Base-by-base conservation (phyloP, 805 yeast species). In the Sungouiella thailandica region DNA sequence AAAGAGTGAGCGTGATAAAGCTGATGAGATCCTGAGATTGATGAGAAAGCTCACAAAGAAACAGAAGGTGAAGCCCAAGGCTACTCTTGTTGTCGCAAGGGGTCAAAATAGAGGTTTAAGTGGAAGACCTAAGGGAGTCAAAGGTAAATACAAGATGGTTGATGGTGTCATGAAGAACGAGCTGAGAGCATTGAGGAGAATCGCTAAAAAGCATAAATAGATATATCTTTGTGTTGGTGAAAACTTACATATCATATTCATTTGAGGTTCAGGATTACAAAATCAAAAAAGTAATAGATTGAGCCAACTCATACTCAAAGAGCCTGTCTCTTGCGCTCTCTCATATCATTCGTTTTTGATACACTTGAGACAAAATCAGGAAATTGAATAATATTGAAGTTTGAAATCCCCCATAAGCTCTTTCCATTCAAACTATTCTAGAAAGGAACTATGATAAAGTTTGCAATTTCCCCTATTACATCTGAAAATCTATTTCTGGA, bases 81-180 rank as follows among this genome's bases (percentile, higher is more conserved):
- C 87, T 25, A 85, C 95, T 1, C 74, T 87, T 40, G 95, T 93
- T 41, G 88, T 78, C 47, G 97, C 99, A 7, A 65, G 69, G 31
- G 97, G 97, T 52, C 58, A 68, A 23, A 89, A 93, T 62, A 83
- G 69, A 58, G 95, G 96, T 39, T 65, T 89, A 33, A 70, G 84
- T 47, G 98, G 98, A 36, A 83, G 99, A 68, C 99, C 99, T 26
- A 83, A 78, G 65, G 99, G 98, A 59, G 78, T 93, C 48, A 87
- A 80, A 61, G 99, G 99, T 65, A 88, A 86, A 59, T 93, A 93
- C 69, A 93, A 86, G 81, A 93, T 93, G 98, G 97, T 93, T 49
- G 99, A 93, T 64, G 97, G 97, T 71, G 85, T 81, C 14, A 70
- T 87, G 83, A 93, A 93, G 84, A 93, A 93, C 60, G 99, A 93